phyloP scores from a whole-genome alignment of 139 green algal genomes.

The Gonium pectorale region DNA sequence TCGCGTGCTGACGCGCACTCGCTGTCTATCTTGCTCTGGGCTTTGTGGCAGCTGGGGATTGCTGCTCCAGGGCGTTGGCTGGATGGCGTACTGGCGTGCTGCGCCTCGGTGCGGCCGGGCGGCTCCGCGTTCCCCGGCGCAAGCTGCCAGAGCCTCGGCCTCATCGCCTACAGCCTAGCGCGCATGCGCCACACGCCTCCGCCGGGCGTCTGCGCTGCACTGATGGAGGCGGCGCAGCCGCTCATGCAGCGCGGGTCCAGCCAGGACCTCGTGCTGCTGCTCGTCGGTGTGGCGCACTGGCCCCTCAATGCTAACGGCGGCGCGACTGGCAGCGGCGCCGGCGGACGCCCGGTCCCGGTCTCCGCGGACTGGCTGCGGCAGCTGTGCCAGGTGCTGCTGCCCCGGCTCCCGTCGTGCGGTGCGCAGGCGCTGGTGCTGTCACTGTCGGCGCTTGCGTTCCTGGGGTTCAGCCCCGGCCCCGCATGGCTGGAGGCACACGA shows the following conservation, averaged over 20 bases:
- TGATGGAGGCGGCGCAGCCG: conserved; percentile 14
- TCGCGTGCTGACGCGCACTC: conserved; percentile 14
- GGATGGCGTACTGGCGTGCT: background rate
- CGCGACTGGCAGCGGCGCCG: background rate
- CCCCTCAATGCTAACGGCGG: background rate
- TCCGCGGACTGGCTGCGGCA: conserved; percentile 5
- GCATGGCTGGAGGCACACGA: conserved; percentile 29
- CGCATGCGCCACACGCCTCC: conserved; percentile 19
- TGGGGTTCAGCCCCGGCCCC: background rate
- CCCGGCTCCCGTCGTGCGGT: background rate
- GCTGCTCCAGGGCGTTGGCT: conserved; percentile 9
- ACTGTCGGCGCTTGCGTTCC: background rate
- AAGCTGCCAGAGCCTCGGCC: conserved; percentile 34
- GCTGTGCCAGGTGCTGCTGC: background rate
- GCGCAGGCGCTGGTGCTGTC: conserved; percentile 16
- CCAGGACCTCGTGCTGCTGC: conserved; percentile 35
- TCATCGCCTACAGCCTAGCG: conserved; percentile 8
- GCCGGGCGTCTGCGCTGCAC: background rate
- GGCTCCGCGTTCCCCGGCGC: conserved; percentile 13
- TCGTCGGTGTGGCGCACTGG: conserved; percentile 32
- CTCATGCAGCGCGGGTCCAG: conserved; percentile 23
- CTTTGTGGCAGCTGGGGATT: conserved; percentile 23
- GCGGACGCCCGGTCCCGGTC: background rate
- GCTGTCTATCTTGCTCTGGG: conserved; percentile 33
- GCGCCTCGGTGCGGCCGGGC: background rate